A percentile compares a stretch with the other conserved stretches of the same genome.
Conservation (phyloP, 192 early-diverging fungal species). For the Coemansia aciculifera region DNA sequence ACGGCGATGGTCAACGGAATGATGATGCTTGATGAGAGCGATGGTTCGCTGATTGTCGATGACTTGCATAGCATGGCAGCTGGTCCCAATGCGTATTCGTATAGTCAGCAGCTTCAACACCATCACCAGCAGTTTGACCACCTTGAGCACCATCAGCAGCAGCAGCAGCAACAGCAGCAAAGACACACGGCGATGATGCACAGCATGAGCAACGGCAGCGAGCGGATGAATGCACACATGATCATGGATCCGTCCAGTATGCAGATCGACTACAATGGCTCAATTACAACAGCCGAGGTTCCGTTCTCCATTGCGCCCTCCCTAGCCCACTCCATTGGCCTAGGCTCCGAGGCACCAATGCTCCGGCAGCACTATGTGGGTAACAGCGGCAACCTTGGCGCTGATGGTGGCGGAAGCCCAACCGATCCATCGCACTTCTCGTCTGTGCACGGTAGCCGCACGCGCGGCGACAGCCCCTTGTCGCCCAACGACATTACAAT, state of each 20-base stretch:
- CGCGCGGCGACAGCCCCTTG: constrained; percentile 2
- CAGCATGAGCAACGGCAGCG: constrained; percentile 27
- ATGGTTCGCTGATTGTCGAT: constrained; percentile 38
- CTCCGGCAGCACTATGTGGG: constrained; percentile 14
- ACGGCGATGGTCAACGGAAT: constrained; percentile 39
- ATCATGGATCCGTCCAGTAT: constrained; percentile 46
- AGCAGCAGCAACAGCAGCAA: constrained; percentile 27
- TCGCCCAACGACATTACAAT: constrained; percentile 19
- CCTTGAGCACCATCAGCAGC: constrained; percentile 17
- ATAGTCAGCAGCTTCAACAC: constrained; percentile 29
- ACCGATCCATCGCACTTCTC: constrained; percentile 7
- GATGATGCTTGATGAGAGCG: constrained; percentile 52
- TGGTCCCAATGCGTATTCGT: constrained; percentile 20
- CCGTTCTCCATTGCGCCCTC: constrained; percentile 30
- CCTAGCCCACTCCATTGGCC: constrained; percentile 13
- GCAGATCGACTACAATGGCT: constrained; percentile 34
- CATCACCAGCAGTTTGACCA: constrained; percentile 23
- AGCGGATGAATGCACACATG: constrained; percentile 27
- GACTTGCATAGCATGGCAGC: constrained; percentile 26
- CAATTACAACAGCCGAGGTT: constrained; percentile 22
- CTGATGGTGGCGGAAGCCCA: constrained; percentile 7
- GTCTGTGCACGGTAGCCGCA: not conserved
- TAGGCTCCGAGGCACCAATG: constrained; percentile 13
- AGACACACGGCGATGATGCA: constrained; percentile 38
- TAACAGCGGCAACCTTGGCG: constrained; percentile 9